Conservation (phyloP, 805 yeast species). For the Hanseniaspora pseudoguilliermondii region DNA sequence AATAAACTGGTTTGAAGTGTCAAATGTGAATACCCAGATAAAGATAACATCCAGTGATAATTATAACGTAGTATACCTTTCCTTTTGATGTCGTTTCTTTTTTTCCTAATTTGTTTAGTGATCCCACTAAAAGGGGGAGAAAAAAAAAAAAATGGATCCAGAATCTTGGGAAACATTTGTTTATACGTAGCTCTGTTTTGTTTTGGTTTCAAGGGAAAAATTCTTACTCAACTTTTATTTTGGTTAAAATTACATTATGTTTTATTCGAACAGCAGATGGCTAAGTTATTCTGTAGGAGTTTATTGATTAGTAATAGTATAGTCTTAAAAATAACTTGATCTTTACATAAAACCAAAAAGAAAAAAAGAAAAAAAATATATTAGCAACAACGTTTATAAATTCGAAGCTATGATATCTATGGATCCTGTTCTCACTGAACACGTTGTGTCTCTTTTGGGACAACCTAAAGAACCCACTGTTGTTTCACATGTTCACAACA, state of each 20-base stretch:
- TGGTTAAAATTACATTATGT: not conserved
- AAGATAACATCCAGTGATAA: too few species aligned
- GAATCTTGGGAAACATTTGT: not conserved
- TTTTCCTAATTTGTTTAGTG: too few species aligned
- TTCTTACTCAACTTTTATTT: not conserved
- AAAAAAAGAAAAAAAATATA: not conserved
- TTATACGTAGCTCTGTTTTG: not conserved
- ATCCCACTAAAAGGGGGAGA: not conserved
- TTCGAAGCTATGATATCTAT: constrained; percentile 23
- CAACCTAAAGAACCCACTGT: constrained; percentile 64
- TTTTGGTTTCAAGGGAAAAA: not conserved
- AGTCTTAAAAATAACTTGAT: too few species aligned
- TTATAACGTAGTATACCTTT: too few species aligned
- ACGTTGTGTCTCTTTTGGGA: constrained; percentile 56
- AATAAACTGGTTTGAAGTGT: too few species aligned
- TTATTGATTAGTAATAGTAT: too few species aligned
- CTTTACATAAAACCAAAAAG: not conserved
- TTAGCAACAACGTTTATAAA: constrained; percentile 14
- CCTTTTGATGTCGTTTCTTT: too few species aligned
- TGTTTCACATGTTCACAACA: constrained; percentile 61
- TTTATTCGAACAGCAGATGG: too few species aligned
- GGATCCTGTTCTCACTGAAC: constrained; percentile 47
- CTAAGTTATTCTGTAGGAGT: too few species aligned
- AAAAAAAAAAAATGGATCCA: not conserved
- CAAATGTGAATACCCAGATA: too few species aligned